Conservation (phyloP, 1,284 basidiomycete species). For the Butyriboletus appendiculatus region DNA sequence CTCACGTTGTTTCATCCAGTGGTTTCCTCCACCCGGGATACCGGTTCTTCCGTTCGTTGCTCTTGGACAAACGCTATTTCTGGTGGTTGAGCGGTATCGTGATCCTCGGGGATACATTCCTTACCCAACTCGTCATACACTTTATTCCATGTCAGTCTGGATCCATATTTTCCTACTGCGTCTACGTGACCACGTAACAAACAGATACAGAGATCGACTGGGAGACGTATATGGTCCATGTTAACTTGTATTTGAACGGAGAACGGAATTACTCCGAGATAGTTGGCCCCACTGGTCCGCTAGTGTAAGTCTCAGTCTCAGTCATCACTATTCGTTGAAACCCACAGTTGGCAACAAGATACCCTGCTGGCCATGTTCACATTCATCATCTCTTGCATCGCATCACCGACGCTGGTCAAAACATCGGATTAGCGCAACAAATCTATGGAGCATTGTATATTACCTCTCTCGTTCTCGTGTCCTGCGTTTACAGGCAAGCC, state of each 20-base stretch:
- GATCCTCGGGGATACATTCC: constrained; percentile 68
- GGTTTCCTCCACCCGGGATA: constrained; percentile 6
- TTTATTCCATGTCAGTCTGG: constrained; percentile 75
- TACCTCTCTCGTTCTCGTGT: constrained; percentile 61
- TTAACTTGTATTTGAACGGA: constrained; percentile 77
- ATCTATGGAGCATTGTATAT: constrained; percentile 79
- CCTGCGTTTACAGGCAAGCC: constrained; percentile 68
- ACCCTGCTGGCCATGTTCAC: constrained; percentile 92
- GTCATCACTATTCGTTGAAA: not conserved
- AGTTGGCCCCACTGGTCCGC: constrained; percentile 88
- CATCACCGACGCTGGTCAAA: constrained; percentile 62
- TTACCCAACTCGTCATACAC: constrained; percentile 77
- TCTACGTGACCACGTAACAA: constrained; percentile 17
- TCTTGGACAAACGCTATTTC: constrained; percentile 66
- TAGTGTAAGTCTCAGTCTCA: constrained; percentile 67
- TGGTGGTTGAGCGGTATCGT: constrained; percentile 63
- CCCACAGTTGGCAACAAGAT: constrained; percentile 50
- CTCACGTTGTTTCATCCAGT: not conserved
- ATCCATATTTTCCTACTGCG: constrained; percentile 6
- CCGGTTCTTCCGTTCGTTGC: constrained; percentile 15
- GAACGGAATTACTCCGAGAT: constrained; percentile 88
- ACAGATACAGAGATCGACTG: constrained; percentile 99
- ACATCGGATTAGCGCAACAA: constrained; percentile 73
- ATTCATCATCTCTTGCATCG: constrained; percentile 77
- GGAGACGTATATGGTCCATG: constrained; percentile 90